phyloP scores from a whole-genome alignment of 2,329 filamentous ascomycete species.

The Diaporthe destruens region DNA sequence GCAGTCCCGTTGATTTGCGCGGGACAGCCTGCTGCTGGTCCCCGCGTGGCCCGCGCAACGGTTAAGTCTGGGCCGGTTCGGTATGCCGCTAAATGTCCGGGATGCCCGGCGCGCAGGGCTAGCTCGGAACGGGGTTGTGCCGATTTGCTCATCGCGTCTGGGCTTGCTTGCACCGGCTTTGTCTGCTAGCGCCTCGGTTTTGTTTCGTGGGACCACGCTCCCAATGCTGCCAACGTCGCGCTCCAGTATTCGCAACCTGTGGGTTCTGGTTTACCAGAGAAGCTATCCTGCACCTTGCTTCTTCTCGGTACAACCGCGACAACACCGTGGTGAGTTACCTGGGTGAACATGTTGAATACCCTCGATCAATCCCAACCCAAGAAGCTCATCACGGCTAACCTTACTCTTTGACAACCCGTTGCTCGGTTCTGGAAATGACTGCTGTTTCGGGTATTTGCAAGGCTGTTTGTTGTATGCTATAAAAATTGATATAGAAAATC shows the following conservation, averaged over 20 bases:
- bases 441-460: constrained; percentile 11
- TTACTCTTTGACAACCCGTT: background rate
- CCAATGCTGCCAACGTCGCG: background rate
- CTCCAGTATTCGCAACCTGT: background rate
- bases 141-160: background rate
- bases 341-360: too few relatives aligned
- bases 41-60: background rate
- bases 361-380: background rate
- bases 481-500: constrained; percentile 3
- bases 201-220: background rate
- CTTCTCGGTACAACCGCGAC: too few relatives aligned
- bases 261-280: too few relatives aligned
- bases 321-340: too few relatives aligned
- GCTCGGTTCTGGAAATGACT: background rate
- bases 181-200: background rate
- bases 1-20: too few relatives aligned
- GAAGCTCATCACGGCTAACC: background rate
- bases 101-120: constrained; percentile 1
- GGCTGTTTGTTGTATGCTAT: background rate
- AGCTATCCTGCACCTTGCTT: too few relatives aligned
- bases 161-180: background rate
- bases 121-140: constrained; percentile 19
- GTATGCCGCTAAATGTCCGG: constrained; percentile 26
- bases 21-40: too few relatives aligned
- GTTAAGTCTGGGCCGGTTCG: constrained; percentile 6